Conservation (phyloP, 495 filamentous ascomycete species). For the Melanomma pulvis-pyrius region DNA sequence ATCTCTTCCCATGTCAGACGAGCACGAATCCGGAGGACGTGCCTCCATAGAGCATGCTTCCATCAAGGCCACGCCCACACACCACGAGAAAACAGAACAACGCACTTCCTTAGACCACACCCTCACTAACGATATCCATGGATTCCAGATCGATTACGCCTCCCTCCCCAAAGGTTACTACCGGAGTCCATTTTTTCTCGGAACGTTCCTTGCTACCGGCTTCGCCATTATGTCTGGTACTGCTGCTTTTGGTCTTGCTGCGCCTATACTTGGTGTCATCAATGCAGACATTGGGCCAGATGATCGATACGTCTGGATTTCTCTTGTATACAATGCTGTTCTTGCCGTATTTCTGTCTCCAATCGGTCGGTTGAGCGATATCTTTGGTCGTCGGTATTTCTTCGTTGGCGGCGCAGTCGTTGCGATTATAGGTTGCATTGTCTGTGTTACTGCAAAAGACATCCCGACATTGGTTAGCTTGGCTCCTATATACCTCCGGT, state of each 20-base stretch:
- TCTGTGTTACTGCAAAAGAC: slow-evolving; percentile 40
- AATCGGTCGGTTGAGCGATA: slow-evolving; percentile 42
- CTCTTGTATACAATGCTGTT: slow-evolving; percentile 35
- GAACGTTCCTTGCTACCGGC: slow-evolving; percentile 26
- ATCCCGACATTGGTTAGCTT: slow-evolving; percentile 25
- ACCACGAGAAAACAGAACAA: not conserved
- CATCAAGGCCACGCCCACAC: not conserved
- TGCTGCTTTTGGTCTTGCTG: slow-evolving; percentile 28
- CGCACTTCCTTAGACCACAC: not conserved
- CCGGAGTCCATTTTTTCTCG: slow-evolving; percentile 25
- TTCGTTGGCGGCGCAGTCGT: slow-evolving; percentile 36
- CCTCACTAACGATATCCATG: slow-evolving; percentile 2
- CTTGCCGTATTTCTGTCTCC: slow-evolving; percentile 38
- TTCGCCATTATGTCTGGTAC: slow-evolving; percentile 16
- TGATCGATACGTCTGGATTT: slow-evolving; percentile 40
- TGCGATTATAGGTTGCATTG: slow-evolving; percentile 39
- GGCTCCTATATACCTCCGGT: slow-evolving; percentile 9
- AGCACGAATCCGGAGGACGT: not conserved
- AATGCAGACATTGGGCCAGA: slow-evolving; percentile 37
- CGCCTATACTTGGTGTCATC: slow-evolving; percentile 29
- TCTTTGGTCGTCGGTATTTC: slow-evolving; percentile 43
- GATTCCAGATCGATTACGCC: slow-evolving; percentile 5
- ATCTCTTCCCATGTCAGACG: not conserved
- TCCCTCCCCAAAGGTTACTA: slow-evolving; percentile 30
- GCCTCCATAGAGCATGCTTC: not conserved